Conservation (phyloP, 768 basidiomycete species). For the Lentinus tigrinus region DNA sequence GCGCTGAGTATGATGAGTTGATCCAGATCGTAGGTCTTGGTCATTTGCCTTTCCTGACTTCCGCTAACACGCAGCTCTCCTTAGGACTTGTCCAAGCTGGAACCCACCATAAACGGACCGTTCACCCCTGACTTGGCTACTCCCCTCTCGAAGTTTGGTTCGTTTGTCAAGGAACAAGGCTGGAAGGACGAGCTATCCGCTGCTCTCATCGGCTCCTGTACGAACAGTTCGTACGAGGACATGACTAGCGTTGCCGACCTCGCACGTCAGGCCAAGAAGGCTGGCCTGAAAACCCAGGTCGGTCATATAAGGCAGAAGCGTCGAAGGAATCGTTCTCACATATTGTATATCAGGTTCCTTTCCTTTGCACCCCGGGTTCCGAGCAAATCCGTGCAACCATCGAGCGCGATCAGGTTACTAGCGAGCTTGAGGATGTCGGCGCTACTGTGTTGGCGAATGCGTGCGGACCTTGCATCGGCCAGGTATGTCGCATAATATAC, state of each 20-base stretch:
- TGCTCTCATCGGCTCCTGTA: constrained; percentile 95
- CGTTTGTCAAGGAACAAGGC: constrained; percentile 76
- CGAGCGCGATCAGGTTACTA: constrained; percentile 88
- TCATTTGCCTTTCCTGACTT: background rate
- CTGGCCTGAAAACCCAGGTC: constrained; percentile 70
- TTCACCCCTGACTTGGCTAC: constrained; percentile 97
- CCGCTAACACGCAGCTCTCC: background rate
- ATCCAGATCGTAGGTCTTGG: constrained; percentile 76
- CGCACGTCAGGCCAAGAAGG: constrained; percentile 83
- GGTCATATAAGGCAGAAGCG: constrained; percentile 18
- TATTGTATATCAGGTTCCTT: constrained; percentile 55
- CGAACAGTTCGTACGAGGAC: constrained; percentile 97
- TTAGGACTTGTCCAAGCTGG: constrained; percentile 84
- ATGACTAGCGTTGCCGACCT: constrained; percentile 93
- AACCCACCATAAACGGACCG: constrained; percentile 94
- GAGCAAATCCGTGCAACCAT: constrained; percentile 98
- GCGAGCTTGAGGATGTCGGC: constrained; percentile 82
- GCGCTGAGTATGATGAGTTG: constrained; percentile 90
- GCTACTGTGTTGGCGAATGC: constrained; percentile 95
- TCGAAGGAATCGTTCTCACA: background rate
- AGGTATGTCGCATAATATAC: constrained; percentile 44
- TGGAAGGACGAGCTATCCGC: constrained; percentile 96
- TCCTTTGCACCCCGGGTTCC: constrained; percentile 86
- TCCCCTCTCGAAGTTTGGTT: constrained; percentile 84
- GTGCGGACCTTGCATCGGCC: constrained; percentile 98